Base-by-base conservation (phyloP, 164 flowering plant species). In the Umbellularia californica region DNA sequence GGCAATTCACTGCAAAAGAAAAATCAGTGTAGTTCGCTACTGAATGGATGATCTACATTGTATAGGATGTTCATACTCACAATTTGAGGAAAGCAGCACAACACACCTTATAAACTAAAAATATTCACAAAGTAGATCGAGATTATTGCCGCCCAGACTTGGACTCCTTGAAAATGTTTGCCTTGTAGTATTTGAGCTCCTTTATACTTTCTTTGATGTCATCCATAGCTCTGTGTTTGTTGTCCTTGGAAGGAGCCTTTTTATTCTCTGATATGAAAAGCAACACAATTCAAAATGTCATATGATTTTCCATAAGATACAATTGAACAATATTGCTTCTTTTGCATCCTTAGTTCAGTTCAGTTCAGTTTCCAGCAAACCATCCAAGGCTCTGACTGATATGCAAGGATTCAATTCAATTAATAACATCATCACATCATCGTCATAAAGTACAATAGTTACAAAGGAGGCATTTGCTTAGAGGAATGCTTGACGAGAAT, bases 201-300 rank as follows among this genome's bases (percentile, higher is more conserved):
- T 2, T 68, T 22, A 93, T 93, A 88, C 99, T 95, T 76, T 90
- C 97, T 83, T 82, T 89, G 75, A 95, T 95, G 82, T 95, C 99
- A 81, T 93, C 97, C 97, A 95, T 70, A 70, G 99, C 99, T 77
- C 99, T 84, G 69, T 95, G 99, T 27, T 84, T 95, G 24, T 88
- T 86, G 74, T 81, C 85, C 81, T 95, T 95, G n/a, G 72, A 7
- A 25, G 99, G 97, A 64, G 88, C 92, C 78, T 77, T 93, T 73
- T 76, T 89, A 65, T 80, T 76, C 35, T 92, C 98, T 93, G 86
- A 30, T 69, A 47, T 33, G 10, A 41, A 51, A 69, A 47, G 27
- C 71, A 69, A 69, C 5, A 41, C 24, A 25, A 47, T 22, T 41
- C 14, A 3, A 65, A 27, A 65, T 11, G 69, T 66, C 6, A 66